Evolutionary conservation across 208 protist species (phyloP).

Genomic region (Hexamita inflata): DNA sequence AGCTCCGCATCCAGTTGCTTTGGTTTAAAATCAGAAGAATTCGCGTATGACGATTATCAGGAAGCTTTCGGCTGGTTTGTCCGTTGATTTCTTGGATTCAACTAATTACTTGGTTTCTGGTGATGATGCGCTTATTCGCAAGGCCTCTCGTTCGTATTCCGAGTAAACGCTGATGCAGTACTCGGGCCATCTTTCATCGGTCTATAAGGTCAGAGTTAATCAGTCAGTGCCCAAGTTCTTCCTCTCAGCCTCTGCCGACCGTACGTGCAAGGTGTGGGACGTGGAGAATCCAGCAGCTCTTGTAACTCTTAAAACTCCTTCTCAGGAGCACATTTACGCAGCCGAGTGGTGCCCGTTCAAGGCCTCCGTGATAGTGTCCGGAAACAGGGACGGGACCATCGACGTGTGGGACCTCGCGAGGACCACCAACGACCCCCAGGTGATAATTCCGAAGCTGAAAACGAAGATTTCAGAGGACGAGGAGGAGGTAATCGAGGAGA

Average conservation of each 20-base stretch:
- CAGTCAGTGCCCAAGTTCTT: background rate
- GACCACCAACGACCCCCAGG: background rate
- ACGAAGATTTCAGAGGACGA: background rate
- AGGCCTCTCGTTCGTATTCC: background rate
- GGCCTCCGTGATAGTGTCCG: background rate
- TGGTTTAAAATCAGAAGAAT: background rate
- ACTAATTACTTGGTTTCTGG: constrained; percentile 3
- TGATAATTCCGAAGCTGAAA: background rate
- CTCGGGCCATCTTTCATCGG: constrained; percentile 7
- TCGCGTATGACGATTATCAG: constrained; percentile 15
- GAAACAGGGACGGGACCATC: background rate
- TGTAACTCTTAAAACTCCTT: constrained; percentile 5
- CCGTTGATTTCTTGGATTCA: constrained; percentile 10
- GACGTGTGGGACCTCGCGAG: constrained; percentile 6
- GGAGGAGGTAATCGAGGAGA: background rate
- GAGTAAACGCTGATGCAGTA: constrained; percentile 20
- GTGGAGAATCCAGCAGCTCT: background rate
- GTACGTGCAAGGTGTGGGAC: constrained; percentile 3
- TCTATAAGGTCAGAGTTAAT: constrained; percentile 15
- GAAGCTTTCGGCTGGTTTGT: constrained; percentile 1
- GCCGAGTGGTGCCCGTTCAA: constrained; percentile 20
- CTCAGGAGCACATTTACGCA: constrained; percentile 16
- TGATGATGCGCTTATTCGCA: constrained; percentile 15
- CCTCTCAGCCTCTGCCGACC: constrained; percentile 3
- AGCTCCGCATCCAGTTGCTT: constrained; percentile 6